Conservation (phyloP, 1,284 basidiomycete species). For the Rhodotorula mucilaginosa region DNA sequence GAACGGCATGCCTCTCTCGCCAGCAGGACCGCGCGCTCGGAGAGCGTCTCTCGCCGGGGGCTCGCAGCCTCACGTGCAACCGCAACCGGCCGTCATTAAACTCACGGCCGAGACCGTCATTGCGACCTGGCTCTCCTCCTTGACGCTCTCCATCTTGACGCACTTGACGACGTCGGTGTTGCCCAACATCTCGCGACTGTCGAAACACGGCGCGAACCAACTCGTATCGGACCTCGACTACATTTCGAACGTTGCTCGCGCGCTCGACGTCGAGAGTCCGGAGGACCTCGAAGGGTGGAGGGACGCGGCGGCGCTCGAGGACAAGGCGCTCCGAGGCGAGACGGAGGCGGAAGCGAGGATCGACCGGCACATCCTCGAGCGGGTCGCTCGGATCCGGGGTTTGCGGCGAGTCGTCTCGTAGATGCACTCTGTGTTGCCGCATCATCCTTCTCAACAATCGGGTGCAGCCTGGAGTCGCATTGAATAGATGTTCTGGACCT, state of each 20-base stretch:
- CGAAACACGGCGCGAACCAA: slow-evolving; percentile 70
- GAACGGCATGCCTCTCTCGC: slow-evolving; percentile 3
- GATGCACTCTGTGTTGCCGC: not conserved
- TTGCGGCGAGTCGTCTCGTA: slow-evolving; percentile 10
- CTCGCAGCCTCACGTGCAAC: not conserved
- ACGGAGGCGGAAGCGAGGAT: slow-evolving; percentile 4
- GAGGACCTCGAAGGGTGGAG: slow-evolving; percentile 46
- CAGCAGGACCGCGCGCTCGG: slow-evolving; percentile 27
- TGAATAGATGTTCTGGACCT: too few relatives aligned
- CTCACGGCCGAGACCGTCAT: slow-evolving; percentile 70
- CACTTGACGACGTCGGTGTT: slow-evolving; percentile 68
- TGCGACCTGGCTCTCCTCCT: slow-evolving; percentile 81
- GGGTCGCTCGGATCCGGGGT: slow-evolving; percentile 27
- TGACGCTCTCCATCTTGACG: slow-evolving; percentile 73
- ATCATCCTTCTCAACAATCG: not conserved
- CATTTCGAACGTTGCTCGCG: slow-evolving; percentile 82
- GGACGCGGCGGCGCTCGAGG: slow-evolving; percentile 33
- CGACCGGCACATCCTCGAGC: slow-evolving; percentile 22
- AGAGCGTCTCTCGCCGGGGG: slow-evolving; percentile 42
- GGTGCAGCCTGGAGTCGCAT: too few relatives aligned
- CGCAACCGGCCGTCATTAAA: slow-evolving; percentile 10
- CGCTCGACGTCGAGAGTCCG: slow-evolving; percentile 73
- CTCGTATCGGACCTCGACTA: slow-evolving; percentile 85
- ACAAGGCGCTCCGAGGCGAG: slow-evolving; percentile 22
- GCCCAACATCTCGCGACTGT: slow-evolving; percentile 59